Evolutionary conservation across 1,139 yeast genomes (phyloP).

Genomic region (Lodderomyces orthopsilosis): DNA sequence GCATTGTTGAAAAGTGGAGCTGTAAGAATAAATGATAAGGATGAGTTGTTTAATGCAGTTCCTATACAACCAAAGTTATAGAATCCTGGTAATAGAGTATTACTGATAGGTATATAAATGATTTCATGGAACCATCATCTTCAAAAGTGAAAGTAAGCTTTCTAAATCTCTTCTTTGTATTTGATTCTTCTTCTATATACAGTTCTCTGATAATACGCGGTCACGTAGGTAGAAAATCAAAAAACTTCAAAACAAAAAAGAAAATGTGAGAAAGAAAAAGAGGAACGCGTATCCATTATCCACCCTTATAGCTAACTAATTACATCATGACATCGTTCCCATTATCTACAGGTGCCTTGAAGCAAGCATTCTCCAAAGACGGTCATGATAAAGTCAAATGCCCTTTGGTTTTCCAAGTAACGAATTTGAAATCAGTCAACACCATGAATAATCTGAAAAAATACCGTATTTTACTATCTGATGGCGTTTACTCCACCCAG

Average conservation of each 20-base stretch:
- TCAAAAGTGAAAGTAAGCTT: no score
- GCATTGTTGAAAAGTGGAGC: conserved; percentile 71
- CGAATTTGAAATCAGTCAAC: conserved; percentile 42
- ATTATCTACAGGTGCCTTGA: conserved; percentile 25
- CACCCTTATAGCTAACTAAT: neutral
- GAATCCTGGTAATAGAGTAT: neutral
- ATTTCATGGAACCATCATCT: no score
- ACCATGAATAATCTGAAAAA: conserved; percentile 43
- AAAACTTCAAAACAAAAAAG: neutral
- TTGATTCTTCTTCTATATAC: no score
- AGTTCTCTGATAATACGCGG: no score
- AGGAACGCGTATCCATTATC: neutral
- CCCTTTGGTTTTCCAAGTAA: conserved; percentile 47
- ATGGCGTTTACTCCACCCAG: conserved; percentile 61
- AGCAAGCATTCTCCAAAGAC: conserved; percentile 24
- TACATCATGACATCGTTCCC: conserved; percentile 10
- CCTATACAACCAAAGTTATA: conserved; percentile 40
- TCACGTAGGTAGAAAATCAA: no score
- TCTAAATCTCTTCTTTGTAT: no score
- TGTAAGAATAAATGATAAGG: conserved; percentile 41
- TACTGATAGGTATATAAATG: no score
- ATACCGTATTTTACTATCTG: conserved; percentile 58
- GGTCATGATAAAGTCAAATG: conserved; percentile 22
- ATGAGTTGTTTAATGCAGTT: conserved; percentile 45
- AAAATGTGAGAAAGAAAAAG: neutral